phyloP scores from a whole-genome alignment of 148 eudicot species.

The Rhododendron ovatum region DNA sequence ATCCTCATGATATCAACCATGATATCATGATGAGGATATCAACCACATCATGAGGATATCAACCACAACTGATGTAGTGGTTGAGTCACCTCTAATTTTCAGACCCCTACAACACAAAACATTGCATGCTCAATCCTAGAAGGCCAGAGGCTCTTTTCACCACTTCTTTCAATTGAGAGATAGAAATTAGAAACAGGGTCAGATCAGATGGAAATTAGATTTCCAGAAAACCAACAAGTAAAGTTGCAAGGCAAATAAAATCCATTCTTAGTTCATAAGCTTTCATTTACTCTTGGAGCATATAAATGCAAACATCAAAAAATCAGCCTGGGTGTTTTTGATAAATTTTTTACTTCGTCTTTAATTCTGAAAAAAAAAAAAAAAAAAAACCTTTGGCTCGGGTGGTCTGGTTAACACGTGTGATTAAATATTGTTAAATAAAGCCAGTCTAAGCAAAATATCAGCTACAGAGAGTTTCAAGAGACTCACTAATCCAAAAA shows the following conservation, averaged over 20 bases:
- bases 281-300: no score
- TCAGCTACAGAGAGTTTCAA: background rate
- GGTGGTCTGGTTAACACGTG: background rate
- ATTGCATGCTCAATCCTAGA: background rate
- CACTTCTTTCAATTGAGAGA: no score
- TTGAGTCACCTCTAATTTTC: background rate
- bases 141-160: background rate
- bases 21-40: no score
- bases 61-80: no score
- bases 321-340: background rate
- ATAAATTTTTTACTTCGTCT: background rate
- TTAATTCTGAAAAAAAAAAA: background rate
- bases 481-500: constrained; percentile 73
- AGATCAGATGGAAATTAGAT: no score
- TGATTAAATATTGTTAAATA: background rate
- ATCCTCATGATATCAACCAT: no score
- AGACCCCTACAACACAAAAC: background rate
- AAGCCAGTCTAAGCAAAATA: background rate
- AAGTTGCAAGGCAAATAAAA: no score
- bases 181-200: no score
- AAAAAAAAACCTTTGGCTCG: background rate
- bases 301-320: no score
- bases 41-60: no score
- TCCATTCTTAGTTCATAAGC: no score
- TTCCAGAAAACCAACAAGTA: no score